Percentiles rank a stretch among this genome's conserved stretches.
These are phyloP conservation scores for Lipomyces spencermartinsiae DNA, from an alignment of 805 yeast genomes.

Conservation along the genomic window DNA sequence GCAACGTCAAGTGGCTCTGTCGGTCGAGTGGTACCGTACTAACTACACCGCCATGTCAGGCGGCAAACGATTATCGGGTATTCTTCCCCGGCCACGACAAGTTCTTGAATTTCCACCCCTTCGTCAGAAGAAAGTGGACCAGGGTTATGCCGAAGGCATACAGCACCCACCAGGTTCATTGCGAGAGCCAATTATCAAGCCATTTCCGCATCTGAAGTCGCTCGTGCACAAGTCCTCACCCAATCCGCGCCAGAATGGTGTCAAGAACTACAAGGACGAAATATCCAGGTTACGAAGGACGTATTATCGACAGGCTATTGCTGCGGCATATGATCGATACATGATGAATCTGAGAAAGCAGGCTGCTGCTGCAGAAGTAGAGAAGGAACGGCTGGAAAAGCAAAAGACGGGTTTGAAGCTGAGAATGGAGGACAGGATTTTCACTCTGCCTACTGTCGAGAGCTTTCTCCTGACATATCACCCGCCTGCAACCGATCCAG, in stretches of 20 bases:
- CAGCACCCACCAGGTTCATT: constrained; percentile 17
- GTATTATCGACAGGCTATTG: constrained; percentile 16
- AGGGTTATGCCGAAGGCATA: constrained; percentile 29
- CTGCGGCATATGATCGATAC: constrained; percentile 12
- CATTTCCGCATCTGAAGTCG: constrained; percentile 20
- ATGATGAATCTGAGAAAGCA: constrained; percentile 5
- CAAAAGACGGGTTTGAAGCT: constrained; percentile 13
- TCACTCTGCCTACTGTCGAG: constrained; percentile 28
- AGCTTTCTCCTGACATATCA: constrained; percentile 21
- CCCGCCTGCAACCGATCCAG: constrained; percentile 2
- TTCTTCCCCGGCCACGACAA: constrained; percentile 21
- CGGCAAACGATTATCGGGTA: constrained; percentile 12
- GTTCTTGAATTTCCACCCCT: constrained; percentile 19
- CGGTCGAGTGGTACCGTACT: too few relatives aligned
- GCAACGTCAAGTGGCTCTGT: too few relatives aligned
- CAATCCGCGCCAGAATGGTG: constrained; percentile 9
- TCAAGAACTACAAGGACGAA: background rate
- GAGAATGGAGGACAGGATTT: constrained; percentile 17
- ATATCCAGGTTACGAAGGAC: constrained; percentile 20
- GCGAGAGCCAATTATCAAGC: constrained; percentile 16
- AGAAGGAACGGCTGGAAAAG: constrained; percentile 9
- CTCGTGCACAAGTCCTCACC: constrained; percentile 15
- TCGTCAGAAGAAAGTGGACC: background rate
- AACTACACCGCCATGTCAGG: background rate
- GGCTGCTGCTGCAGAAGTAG: constrained; percentile 6